These are phyloP conservation scores for Boletus bicolor DNA, from an alignment of 768 basidiomycete genomes.

Conservation along the genomic window DNA sequence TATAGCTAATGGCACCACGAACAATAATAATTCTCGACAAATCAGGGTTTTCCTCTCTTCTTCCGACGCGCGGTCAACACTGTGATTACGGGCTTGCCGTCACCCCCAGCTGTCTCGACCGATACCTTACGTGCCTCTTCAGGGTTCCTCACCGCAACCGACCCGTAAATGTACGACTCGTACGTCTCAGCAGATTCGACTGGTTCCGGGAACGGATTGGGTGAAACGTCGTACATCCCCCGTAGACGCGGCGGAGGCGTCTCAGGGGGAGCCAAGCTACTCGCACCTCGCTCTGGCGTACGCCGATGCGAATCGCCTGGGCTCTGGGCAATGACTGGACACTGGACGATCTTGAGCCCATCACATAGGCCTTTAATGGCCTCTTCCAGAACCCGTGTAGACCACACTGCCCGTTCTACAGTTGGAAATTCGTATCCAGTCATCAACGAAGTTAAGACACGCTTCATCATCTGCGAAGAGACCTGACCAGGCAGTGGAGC, in stretches of 20 bases:
- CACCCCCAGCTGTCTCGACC: conserved; percentile 7
- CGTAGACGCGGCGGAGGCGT: conserved; percentile 48
- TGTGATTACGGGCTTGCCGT: conserved; percentile 38
- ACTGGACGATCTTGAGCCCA: conserved; percentile 41
- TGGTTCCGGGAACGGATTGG: conserved; percentile 68
- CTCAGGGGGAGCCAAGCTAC: conserved; percentile 42
- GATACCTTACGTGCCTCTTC: conserved; percentile 27
- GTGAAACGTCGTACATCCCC: conserved; percentile 47
- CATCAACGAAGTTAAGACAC: conserved; percentile 65
- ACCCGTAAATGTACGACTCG: conserved; percentile 56
- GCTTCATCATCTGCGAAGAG: conserved; percentile 60
- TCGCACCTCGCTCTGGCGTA: conserved; percentile 34
- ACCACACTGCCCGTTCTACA: conserved; percentile 57
- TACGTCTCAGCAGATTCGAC: conserved; percentile 61
- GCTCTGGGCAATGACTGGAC: conserved; percentile 11
- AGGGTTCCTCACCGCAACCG: conserved; percentile 50
- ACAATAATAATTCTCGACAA: conserved; percentile 4
- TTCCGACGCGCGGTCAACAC: conserved; percentile 61
- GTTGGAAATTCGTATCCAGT: conserved; percentile 78
- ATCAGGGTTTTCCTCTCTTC: conserved; percentile 35
- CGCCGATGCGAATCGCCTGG: conserved; percentile 29
- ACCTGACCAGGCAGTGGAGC: conserved; percentile 61
- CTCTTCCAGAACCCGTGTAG: conserved; percentile 68
- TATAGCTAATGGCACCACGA: not conserved
- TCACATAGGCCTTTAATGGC: conserved; percentile 71